Evolutionary conservation across 2,329 filamentous ascomycete genomes (phyloP), one percentile per base, ranked within the genome.

Genomic region (Davidsoniella virescens): DNA sequence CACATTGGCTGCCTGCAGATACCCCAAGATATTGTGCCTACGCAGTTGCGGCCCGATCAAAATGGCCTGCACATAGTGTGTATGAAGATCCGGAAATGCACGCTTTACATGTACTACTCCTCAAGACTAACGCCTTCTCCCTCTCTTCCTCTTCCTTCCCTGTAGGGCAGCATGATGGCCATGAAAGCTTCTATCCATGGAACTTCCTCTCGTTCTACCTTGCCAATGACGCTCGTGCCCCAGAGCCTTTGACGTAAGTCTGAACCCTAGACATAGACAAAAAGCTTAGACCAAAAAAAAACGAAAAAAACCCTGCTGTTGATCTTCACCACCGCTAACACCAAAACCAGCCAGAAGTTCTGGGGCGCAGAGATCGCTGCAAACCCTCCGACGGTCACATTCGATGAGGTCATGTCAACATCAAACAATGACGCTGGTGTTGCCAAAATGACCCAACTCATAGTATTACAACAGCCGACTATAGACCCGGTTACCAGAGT

Each of bases 151-250:
- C 8, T 20, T 33, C 26, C 26, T 33, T 8, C 26, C 26, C 26
- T 33, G 17, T n/a, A 85, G 82, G 82, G 81, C 72, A 72, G 50
- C 69, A 71, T 53, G 80, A 84, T 60, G 70, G 69, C 1, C 87
- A 94, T 62, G 60, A 69, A 42, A 87, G 84, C 63, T 63, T 69
- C 20, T 93, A 87, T 60, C 61, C 70, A 1, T 80, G 74, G 70
- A 63, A 70, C 2, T 85, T 83, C 68, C 67, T 85, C 52, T 57
- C 67, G 51, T 63, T 63, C 47, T 71, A 78, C 58, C 58, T 65
- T 16, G 57, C 60, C 43, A 56, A 61, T 26, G 56, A 64, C 52
- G 54, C 59, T 20, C 61, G 64, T 44, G 42, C 56, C 23, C 52
- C 62, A 39, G 65, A 70, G 57, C 51, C 54, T 42, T 58, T 64